Evolutionary conservation across 139 green algal species (phyloP).

Genomic region (Spirogloea muscicola): DNA sequence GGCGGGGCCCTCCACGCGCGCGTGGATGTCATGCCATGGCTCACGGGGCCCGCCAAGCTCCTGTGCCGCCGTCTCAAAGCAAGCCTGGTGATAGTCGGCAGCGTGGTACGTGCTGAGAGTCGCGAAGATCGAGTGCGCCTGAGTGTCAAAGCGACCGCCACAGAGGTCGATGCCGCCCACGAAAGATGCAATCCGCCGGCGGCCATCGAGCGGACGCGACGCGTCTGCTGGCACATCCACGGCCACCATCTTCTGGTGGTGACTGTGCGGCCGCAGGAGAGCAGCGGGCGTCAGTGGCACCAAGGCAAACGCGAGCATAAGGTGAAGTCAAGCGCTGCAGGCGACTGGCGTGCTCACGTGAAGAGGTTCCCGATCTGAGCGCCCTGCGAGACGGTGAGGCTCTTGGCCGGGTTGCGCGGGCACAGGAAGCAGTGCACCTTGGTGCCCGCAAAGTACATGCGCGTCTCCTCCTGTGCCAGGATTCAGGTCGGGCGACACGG

Average conservation of each 20-base stretch:
- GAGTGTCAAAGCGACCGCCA: constrained; percentile 60
- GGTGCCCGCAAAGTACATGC: constrained; percentile 8
- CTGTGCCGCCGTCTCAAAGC: neutral
- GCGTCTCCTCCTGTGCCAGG: constrained; percentile 54
- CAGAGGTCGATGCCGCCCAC: constrained; percentile 62
- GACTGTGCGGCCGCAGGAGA: too few relatives aligned
- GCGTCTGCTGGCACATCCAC: constrained; percentile 13
- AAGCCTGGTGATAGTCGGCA: constrained; percentile 52
- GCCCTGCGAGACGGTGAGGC: constrained; percentile 3
- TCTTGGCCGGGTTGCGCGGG: constrained; percentile 29
- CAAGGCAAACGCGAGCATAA: too few relatives aligned
- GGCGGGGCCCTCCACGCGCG: constrained; percentile 51
- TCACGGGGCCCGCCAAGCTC: constrained; percentile 47
- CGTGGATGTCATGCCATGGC: constrained; percentile 70
- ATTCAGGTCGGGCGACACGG: neutral
- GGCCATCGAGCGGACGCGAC: neutral
- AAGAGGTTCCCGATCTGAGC: constrained; percentile 15
- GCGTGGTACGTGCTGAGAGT: neutral
- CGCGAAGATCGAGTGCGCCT: constrained; percentile 7
- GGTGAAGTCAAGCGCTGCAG: too few relatives aligned
- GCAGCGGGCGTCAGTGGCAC: too few relatives aligned
- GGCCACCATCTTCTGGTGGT: constrained; percentile 62
- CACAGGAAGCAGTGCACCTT: constrained; percentile 19
- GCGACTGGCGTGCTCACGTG: too few relatives aligned
- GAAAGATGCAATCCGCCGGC: constrained; percentile 49